Evolutionary conservation across 106 monocot species (phyloP).

Genomic region (Allium cepa): DNA sequence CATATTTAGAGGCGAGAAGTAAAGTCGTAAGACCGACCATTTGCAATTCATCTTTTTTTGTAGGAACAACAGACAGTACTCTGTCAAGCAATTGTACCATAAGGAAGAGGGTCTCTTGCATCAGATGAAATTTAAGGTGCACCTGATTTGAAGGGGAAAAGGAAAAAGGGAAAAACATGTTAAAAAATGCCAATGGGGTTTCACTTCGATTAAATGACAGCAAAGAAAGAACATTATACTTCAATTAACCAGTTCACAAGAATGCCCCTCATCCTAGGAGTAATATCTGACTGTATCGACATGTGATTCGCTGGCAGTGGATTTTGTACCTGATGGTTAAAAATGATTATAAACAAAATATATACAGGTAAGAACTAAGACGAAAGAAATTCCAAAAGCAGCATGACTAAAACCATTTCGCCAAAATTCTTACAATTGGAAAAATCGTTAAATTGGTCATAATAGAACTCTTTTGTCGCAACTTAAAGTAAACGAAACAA

Average conservation of each 20-base stretch:
- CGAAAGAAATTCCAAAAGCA: neutral
- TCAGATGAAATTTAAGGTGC: constrained; percentile 41
- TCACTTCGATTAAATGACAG: neutral
- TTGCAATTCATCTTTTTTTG: constrained; percentile 35
- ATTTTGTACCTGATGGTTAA: constrained; percentile 23
- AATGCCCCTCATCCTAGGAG: constrained; percentile 36
- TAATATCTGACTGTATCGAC: constrained; percentile 24
- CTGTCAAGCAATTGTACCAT: constrained; percentile 51
- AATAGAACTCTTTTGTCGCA: neutral
- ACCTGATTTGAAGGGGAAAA: constrained; percentile 20
- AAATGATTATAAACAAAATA: neutral
- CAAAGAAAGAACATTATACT: constrained; percentile 14
- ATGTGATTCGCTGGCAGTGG: constrained; percentile 27
- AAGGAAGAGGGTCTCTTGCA: constrained; percentile 61
- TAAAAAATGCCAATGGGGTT: neutral
- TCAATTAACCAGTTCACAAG: constrained; percentile 54
- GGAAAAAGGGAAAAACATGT: neutral
- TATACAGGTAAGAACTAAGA: neutral
- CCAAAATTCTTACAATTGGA: neutral
- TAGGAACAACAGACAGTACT: constrained; percentile 29
- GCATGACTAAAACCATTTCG: neutral
- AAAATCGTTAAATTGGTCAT: neutral
- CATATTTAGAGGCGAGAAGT: constrained; percentile 50
- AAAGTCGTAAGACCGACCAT: constrained; percentile 41
- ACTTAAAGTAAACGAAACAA: neutral